These are phyloP conservation scores for Clarireedia hainanense DNA, from an alignment of 2,329 filamentous ascomycete species.

Conservation along the genomic window DNA sequence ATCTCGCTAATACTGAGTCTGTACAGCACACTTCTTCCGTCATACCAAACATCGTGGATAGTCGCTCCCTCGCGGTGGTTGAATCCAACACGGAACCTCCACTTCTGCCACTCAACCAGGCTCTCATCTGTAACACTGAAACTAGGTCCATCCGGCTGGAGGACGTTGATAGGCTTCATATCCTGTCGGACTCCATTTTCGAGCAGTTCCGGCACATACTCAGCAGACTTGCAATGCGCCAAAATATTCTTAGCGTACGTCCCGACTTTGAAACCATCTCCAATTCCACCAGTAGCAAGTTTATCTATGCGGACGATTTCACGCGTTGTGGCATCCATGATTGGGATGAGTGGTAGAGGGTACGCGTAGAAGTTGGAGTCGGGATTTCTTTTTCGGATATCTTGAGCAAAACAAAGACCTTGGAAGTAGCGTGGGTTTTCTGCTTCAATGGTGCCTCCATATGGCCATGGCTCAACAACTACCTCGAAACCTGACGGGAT, in stretches of 20 bases:
- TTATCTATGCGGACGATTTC: slow-evolving; percentile 41
- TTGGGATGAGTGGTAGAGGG: slow-evolving; percentile 39
- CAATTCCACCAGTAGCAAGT: slow-evolving; percentile 31
- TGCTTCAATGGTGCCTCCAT: slow-evolving; percentile 37
- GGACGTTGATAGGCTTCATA: slow-evolving; percentile 52
- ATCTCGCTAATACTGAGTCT: slow-evolving; percentile 53
- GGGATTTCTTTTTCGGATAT: slow-evolving; percentile 24
- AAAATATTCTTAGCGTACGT: slow-evolving; percentile 38
- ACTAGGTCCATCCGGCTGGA: slow-evolving; percentile 54
- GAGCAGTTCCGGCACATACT: slow-evolving; percentile 36
- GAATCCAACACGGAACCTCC: slow-evolving; percentile 55
- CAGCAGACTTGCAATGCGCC: slow-evolving; percentile 31
- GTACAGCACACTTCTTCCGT: slow-evolving; percentile 51
- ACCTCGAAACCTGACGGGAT: slow-evolving; percentile 46
- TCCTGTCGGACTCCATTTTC: slow-evolving; percentile 34
- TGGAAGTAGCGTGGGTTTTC: slow-evolving; percentile 45
- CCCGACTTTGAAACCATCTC: slow-evolving; percentile 35
- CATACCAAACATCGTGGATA: slow-evolving; percentile 53
- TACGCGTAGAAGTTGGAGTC: slow-evolving; percentile 41
- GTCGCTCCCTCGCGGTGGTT: slow-evolving; percentile 53
- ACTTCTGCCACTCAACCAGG: slow-evolving; percentile 45
- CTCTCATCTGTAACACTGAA: slow-evolving; percentile 43
- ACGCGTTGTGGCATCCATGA: slow-evolving; percentile 40
- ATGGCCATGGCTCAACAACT: slow-evolving; percentile 46
- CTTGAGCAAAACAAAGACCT: slow-evolving; percentile 44